Conservation (phyloP, 192 early-diverging fungal species). For the Coemansia sp. region DNA sequence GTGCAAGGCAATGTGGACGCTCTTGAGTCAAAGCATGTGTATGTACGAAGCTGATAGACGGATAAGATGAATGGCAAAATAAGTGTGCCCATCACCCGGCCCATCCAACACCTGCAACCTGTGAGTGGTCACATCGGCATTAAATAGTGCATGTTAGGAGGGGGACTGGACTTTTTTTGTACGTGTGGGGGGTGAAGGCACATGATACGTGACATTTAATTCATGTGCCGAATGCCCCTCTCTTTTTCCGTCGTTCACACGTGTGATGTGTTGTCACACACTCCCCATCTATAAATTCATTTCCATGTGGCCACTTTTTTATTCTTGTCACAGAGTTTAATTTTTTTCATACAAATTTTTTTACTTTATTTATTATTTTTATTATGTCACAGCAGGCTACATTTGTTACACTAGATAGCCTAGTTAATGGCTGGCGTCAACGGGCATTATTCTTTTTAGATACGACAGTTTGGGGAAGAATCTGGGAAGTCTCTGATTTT, state of each 20-base stretch:
- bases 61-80: neutral
- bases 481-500: slow-evolving; percentile 54
- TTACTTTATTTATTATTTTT: neutral
- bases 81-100: neutral
- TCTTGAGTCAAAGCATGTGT: neutral
- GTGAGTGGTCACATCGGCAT: neutral
- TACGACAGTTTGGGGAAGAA: slow-evolving; percentile 43
- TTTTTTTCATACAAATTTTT: neutral
- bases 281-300: neutral
- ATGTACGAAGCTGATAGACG: neutral
- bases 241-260: neutral
- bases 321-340: neutral
- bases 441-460: slow-evolving; percentile 48
- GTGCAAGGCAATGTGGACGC: neutral
- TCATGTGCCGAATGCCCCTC: neutral
- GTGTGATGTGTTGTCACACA: neutral
- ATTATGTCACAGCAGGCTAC: slow-evolving; percentile 45
- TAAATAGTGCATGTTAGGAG: neutral
- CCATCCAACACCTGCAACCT: slow-evolving; percentile 6
- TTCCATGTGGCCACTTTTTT: neutral
- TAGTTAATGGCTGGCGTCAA: slow-evolving; percentile 55
- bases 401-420: slow-evolving; percentile 46
- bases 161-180: slow-evolving; percentile 4
- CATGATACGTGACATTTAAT: slow-evolving; percentile 3
- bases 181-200: neutral